phyloP scores from a whole-genome alignment of 495 filamentous ascomycete species.

The Penicilliopsis zonata region DNA sequence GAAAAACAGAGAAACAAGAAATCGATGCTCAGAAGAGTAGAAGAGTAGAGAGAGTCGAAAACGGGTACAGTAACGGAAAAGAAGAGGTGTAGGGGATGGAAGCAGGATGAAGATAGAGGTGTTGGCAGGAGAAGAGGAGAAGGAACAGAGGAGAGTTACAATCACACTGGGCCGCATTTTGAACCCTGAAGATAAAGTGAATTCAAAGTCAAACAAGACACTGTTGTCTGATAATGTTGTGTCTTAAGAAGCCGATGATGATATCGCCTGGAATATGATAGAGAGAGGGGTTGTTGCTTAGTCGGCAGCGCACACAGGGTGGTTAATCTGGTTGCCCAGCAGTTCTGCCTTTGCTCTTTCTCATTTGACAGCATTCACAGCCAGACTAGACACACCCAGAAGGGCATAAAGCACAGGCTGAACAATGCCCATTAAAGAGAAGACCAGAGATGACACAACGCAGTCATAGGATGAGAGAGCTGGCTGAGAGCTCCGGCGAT shows the following conservation, averaged over 20 bases:
- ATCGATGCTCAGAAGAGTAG: background rate
- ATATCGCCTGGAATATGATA: too few relatives aligned
- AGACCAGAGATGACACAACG: background rate
- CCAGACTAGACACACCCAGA: background rate
- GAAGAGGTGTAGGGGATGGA: background rate
- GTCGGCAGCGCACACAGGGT: background rate
- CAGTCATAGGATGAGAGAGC: background rate
- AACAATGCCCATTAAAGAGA: constrained; percentile 1
- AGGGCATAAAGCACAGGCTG: background rate
- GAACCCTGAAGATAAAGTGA: background rate
- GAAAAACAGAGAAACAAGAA: background rate
- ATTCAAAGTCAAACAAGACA: background rate
- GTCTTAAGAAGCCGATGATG: background rate
- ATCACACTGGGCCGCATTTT: background rate
- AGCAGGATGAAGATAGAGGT: background rate
- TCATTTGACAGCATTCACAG: constrained; percentile 1
- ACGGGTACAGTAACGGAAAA: background rate
- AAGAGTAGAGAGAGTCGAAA: background rate
- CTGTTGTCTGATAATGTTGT: background rate
- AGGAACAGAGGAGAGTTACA: background rate
- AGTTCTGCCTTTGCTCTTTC: background rate
- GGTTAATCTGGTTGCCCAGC: background rate
- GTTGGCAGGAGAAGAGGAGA: background rate
- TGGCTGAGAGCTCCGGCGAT: background rate
- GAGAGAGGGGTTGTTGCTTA: too few relatives aligned